phyloP scores from a whole-genome alignment of 345 rosid species.

The Citrus glauca region DNA sequence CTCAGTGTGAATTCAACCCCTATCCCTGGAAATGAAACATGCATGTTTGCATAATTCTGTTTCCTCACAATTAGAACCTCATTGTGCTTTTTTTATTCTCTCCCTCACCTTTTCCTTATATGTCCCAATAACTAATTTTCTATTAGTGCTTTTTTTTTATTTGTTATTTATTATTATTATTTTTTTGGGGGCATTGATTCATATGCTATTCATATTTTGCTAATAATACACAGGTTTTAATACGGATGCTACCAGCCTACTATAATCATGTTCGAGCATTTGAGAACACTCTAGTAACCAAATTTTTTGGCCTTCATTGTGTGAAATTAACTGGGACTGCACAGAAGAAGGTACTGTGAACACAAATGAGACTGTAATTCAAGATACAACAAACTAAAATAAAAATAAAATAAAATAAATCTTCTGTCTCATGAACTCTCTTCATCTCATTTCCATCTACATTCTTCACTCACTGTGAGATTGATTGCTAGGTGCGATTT shows the following conservation, averaged over 20 bases:
- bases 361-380: background rate
- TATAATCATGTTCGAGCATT: conserved; percentile 88
- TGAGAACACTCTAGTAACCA: conserved; percentile 91
- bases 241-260: conserved; percentile 95
- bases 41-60: too few species aligned
- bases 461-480: conserved; percentile 9
- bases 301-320: conserved; percentile 92
- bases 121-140: background rate
- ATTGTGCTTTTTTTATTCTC: too few species aligned
- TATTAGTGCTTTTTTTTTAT: background rate
- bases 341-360: conserved; percentile 73
- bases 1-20: too few species aligned
- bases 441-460: background rate
- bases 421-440: background rate
- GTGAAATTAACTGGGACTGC: conserved; percentile 75
- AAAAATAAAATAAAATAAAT: background rate
- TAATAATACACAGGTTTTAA: conserved; percentile 54
- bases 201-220: background rate
- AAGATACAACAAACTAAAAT: background rate
- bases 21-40: too few species aligned
- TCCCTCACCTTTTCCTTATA: background rate
- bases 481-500: conserved; percentile 64
- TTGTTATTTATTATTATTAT: too few species aligned
- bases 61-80: too few species aligned
- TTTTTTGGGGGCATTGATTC: background rate